phyloP scores from a whole-genome alignment of 2,329 filamentous ascomycete genomes.

The Daldinia eschscholtzii region DNA sequence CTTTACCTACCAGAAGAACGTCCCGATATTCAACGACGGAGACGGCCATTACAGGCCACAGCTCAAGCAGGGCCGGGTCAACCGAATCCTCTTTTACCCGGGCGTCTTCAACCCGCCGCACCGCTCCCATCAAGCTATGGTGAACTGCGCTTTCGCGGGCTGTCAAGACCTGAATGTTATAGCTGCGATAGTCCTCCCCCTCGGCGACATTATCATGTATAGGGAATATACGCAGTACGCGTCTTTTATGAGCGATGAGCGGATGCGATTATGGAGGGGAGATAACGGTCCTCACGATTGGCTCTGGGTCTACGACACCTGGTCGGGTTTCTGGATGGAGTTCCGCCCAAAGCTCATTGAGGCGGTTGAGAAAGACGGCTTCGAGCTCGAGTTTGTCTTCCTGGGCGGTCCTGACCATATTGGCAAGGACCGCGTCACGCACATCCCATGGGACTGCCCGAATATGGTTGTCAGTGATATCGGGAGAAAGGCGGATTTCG shows the following conservation, averaged over 20 bases:
- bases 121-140: not conserved
- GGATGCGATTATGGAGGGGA: not conserved
- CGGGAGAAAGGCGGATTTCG: not conserved
- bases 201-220: not conserved
- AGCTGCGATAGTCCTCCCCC: not conserved
- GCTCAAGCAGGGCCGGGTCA: not conserved
- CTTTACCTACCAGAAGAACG: not conserved
- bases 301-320: not conserved
- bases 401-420: not conserved
- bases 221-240: not conserved
- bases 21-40: not conserved
- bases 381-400: not conserved
- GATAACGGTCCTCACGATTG: not conserved
- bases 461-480: not conserved
- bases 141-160: constrained; percentile 2
- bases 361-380: not conserved
- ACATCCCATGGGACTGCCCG: not conserved
- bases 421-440: not conserved
- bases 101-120: not conserved
- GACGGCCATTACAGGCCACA: not conserved
- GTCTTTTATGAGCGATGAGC: not conserved
- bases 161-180: not conserved
- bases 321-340: not conserved
- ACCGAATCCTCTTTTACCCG: not conserved
- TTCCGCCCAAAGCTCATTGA: not conserved